Conservation (phyloP, 495 filamentous ascomycete species). For the Penicillium malachiteum region DNA sequence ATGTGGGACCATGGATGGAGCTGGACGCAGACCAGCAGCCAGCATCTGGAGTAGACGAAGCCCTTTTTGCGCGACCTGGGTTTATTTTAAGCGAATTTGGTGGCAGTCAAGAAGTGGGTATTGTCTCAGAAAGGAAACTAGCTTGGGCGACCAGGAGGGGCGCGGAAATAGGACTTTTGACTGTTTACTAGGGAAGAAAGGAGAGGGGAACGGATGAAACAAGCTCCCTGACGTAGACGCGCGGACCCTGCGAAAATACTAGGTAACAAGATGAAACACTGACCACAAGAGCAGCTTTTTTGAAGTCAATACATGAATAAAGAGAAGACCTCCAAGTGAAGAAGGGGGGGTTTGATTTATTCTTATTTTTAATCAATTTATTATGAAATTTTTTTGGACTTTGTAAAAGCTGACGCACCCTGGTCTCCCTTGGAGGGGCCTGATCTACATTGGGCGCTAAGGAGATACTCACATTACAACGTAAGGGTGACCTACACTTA, state of each 20-base stretch:
- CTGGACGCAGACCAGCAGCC: constrained; percentile 30
- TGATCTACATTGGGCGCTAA: constrained; percentile 14
- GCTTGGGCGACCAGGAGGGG: constrained; percentile 12
- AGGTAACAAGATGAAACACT: no score
- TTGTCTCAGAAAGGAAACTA: constrained; percentile 3
- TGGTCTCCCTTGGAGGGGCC: constrained; percentile 5
- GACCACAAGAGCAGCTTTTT: no score
- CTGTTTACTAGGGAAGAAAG: constrained; percentile 22
- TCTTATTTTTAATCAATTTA: constrained; percentile 11
- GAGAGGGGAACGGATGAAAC: constrained; percentile 23
- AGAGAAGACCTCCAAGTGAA: no score
- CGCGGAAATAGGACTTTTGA: constrained; percentile 2
- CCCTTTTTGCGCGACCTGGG: neutral
- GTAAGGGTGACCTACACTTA: constrained; percentile 12
- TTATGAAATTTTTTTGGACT: neutral
- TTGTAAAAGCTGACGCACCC: neutral
- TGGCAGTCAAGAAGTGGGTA: neutral
- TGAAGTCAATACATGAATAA: no score
- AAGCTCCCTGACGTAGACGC: constrained; percentile 29
- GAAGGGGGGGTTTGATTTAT: no score
- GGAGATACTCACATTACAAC: neutral
- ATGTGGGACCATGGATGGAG: constrained; percentile 40
- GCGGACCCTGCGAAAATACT: constrained; percentile 1
- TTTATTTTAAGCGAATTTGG: neutral
- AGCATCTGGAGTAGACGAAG: constrained; percentile 10